These are phyloP conservation scores for Bipolaris oryzae DNA, from an alignment of 2,329 filamentous ascomycete species.

Conservation along the genomic window DNA sequence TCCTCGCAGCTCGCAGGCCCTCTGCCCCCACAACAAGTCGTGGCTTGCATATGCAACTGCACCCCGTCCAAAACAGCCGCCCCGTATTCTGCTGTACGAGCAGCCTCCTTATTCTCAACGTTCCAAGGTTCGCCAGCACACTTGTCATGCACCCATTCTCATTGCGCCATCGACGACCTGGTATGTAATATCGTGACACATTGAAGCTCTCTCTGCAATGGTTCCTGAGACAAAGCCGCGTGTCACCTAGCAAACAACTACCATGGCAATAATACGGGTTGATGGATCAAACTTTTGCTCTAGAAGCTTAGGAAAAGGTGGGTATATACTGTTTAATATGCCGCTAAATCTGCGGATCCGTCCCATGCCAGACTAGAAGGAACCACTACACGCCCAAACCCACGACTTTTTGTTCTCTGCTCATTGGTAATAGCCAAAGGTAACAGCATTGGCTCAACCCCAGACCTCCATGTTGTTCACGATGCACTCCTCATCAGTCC, in stretches of 20 bases:
- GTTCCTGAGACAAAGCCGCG: constrained; percentile 5
- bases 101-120: constrained; percentile 1
- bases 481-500: constrained; percentile 61
- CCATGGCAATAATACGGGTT: not conserved
- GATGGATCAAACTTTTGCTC: not conserved
- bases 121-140: not conserved
- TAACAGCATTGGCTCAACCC: constrained; percentile 36
- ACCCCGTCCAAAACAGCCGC: not conserved
- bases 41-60: constrained; percentile 11
- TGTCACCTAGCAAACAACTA: not conserved
- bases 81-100: not conserved
- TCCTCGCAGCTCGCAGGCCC: constrained; percentile 10
- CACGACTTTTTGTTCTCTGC: constrained; percentile 1
- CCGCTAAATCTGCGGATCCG: constrained; percentile 7
- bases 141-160: not conserved
- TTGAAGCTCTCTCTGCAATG: not conserved
- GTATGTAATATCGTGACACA: constrained; percentile 2
- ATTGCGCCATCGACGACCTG: constrained; percentile 9
- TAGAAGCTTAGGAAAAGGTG: constrained; percentile 12
- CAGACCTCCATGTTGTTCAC: constrained; percentile 64
- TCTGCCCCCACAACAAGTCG: constrained; percentile 10
- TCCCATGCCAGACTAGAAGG: constrained; percentile 8
- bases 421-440: not conserved
- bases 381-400: not conserved
- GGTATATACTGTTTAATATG: constrained; percentile 19